Evolutionary conservation across 176 grass and related monocot genomes (phyloP), one percentile per base, ranked within the genome.

Genomic region (Carex scoparia): DNA sequence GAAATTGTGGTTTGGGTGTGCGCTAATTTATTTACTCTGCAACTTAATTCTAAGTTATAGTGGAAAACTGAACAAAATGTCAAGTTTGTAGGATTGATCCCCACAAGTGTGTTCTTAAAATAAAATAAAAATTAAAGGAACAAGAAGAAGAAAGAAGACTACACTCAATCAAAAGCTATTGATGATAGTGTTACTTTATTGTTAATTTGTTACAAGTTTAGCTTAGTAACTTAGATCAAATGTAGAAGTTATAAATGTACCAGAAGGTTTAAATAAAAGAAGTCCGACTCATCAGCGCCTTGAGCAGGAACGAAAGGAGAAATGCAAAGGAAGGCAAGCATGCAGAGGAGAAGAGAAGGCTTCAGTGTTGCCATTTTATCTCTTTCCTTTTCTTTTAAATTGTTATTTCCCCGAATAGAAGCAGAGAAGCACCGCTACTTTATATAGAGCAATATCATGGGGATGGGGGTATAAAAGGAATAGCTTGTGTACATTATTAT

Each of bases 241-340:
- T 28, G 68, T 40, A 44, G 5, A 71, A 71, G 68, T 37, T 37
- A 37, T 4, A 37, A 37, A 37, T 37, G 35, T 37, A 87, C 85
- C 85, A 49, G 3, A 42, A 87, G 53, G 54, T 48, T 82, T 65
- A 87, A 74, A 65, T 64, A 82, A 11, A 87, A 87, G 64, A 73
- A 82, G 31, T 87, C 85, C 0, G 54, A 70, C 55, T 73, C 15
- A 10, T 0, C 46, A 1, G 64, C 53, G 35, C 35, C 35, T 81
- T 67, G 48, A 16, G 40, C 8, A 2, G 23, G 5, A 30, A 56
- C 4, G 5, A 61, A n/a, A 61, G 78, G 73, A 11, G 59, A 72
- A 69, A 81, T 40, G 37, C 35, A 72, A 44, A 81, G 19, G 85
- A 81, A 70, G 65, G 11, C 32, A 51, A 87, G 65, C 8, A 71